Evolutionary conservation across 805 yeast genomes (phyloP).

Genomic region (Ogataea methylovora): DNA sequence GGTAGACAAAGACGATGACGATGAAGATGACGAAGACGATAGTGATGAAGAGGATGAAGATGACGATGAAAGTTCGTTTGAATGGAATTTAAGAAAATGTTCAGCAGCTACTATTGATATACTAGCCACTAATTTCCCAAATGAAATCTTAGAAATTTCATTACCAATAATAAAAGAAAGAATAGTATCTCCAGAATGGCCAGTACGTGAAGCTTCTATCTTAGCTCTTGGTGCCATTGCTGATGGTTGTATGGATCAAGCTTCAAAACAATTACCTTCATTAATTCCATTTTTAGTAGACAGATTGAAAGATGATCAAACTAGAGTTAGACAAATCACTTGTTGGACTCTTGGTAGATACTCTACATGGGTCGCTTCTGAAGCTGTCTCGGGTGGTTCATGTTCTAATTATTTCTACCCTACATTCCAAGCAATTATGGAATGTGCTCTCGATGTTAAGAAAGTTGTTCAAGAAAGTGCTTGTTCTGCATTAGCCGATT

Average conservation of each 20-base stretch:
- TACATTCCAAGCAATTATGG: conserved; percentile 68
- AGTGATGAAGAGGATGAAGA: conserved; percentile 71
- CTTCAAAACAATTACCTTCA: conserved; percentile 66
- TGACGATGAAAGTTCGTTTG: conserved; percentile 57
- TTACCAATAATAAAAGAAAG: conserved; percentile 72
- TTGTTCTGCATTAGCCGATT: conserved; percentile 76
- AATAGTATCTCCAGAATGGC: conserved; percentile 72
- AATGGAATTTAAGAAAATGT: conserved; percentile 91
- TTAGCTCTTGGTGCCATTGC: conserved; percentile 94
- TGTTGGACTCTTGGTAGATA: conserved; percentile 95
- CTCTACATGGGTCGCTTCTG: conserved; percentile 71
- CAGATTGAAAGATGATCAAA: conserved; percentile 63
- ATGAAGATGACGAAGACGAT: conserved; percentile 45
- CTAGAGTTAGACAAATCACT: conserved; percentile 84
- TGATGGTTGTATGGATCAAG: conserved; percentile 72
- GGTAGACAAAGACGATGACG: conserved; percentile 13
- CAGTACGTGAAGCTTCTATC: conserved; percentile 85
- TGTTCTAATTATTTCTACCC: conserved; percentile 67
- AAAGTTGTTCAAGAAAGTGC: conserved; percentile 96
- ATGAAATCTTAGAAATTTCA: conserved; percentile 54
- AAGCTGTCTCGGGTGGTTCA: conserved; percentile 53
- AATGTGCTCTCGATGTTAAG: conserved; percentile 71
- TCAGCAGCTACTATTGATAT: conserved; percentile 89
- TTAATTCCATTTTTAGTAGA: conserved; percentile 82
- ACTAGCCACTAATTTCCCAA: conserved; percentile 61